Percentiles rank a stretch among this genome's conserved stretches.
Evolutionary conservation across 805 yeast genomes (phyloP).

Genomic region (Ogataea zsoltii): DNA sequence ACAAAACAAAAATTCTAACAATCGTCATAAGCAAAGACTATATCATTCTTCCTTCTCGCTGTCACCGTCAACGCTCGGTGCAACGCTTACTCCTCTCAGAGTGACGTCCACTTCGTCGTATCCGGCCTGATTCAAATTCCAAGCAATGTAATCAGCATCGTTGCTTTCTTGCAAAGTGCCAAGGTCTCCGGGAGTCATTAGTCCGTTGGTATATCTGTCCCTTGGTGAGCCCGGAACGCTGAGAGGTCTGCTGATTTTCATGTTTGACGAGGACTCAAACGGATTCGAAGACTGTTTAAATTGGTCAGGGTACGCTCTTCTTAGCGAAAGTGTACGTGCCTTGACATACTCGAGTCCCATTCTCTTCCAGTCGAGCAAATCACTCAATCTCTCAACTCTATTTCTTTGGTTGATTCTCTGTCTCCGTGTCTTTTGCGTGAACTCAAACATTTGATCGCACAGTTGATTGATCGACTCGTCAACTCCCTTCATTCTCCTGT

Average conservation of each 20-base stretch:
- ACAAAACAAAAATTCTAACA: conserved; percentile 1
- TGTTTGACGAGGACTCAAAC: conserved; percentile 40
- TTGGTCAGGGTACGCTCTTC: conserved; percentile 90
- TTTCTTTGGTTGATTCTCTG: conserved; percentile 97
- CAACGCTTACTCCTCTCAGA: conserved; percentile 38
- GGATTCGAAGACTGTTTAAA: conserved; percentile 50
- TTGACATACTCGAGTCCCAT: conserved; percentile 97
- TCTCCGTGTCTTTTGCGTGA: conserved; percentile 85
- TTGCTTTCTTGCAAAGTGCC: conserved; percentile 94
- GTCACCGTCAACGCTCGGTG: conserved; percentile 36
- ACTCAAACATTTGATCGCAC: conserved; percentile 85
- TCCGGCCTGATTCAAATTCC: conserved; percentile 50
- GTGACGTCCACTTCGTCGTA: conserved; percentile 37
- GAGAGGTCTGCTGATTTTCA: conserved; percentile 85
- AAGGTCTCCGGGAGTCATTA: conserved; percentile 97
- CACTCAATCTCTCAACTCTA: conserved; percentile 92
- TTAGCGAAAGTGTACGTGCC: conserved; percentile 88
- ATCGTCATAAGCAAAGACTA: neutral
- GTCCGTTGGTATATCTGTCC: conserved; percentile 50
- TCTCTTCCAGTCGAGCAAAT: conserved; percentile 93
- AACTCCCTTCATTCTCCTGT: conserved; percentile 86
- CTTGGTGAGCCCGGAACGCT: conserved; percentile 98
- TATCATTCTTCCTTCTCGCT: conserved; percentile 18
- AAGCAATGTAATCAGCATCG: conserved; percentile 77
- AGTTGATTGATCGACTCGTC: conserved; percentile 93